Evolutionary conservation across 2,329 filamentous ascomycete genomes (phyloP), one percentile per base, ranked within the genome.

Genomic region (Incumbomyces lentus): DNA sequence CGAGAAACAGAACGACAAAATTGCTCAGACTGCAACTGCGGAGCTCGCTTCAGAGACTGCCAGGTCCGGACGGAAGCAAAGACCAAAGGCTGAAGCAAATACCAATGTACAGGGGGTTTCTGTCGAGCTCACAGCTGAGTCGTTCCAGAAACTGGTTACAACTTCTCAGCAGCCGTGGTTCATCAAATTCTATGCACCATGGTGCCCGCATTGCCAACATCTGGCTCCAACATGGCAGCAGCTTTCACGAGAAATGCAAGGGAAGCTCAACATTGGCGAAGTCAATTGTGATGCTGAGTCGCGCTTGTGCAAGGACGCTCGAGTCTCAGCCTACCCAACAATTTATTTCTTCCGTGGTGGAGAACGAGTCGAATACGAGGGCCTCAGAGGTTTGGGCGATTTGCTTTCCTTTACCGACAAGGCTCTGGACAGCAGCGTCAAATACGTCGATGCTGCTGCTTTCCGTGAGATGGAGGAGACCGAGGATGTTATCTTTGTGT

Each of bases 181-280:
- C 61, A 81, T 98, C 73, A 98, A 98, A 66, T 96, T 98, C 64
- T 96, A 95, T 63, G 89, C 87, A 14, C 93, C 92, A 5, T 96
- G 90, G 92, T 98, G 92, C 64, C 80, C 82, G 56, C 92, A 98
- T 67, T 98, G 93, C 66, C 86, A 95, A 67, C 86, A 86, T 32
- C 80, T 98, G 75, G 86, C 84, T 31, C 85, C 92, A 2, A 88
- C 81, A 53, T 98, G 92, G 92, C 72, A 80, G 51, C 84, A 90
- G 59, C 79, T 98, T 66, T 85, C 85, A 37, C 88, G 89, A 62
- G 86, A 90, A 60, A 92, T 95, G 86, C 79, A 88, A 64, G 85
- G 84, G 36, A 81, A 79, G 54, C 78, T 98, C 49, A 95, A 96
- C 61, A 74, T 98, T 59, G 92, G 90, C 49, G 89, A 96, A 64